These are phyloP conservation scores for Dryas drummondii DNA, from an alignment of 306 rosid genomes.

Conservation along the genomic window DNA sequence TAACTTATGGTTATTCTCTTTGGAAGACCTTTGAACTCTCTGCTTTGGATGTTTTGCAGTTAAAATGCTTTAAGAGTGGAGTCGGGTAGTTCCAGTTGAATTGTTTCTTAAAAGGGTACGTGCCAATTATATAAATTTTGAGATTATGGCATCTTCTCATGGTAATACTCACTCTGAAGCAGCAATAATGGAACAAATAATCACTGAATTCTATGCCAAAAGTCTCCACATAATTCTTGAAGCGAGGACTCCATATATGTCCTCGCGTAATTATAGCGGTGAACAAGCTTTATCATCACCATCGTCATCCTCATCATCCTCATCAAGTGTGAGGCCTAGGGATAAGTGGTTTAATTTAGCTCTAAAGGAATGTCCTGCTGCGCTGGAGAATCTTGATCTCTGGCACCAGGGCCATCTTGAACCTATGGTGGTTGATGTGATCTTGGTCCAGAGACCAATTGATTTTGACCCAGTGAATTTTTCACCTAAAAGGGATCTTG, in stretches of 20 bases:
- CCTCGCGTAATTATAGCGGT: conserved; percentile 60
- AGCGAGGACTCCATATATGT: conserved; percentile 60
- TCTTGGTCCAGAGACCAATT: conserved; percentile 60
- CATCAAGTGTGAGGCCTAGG: conserved; percentile 74
- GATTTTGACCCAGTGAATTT: conserved; percentile 39
- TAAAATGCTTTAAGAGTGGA: conserved; percentile 3
- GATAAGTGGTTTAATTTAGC: conserved; percentile 92
- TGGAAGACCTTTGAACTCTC: not conserved
- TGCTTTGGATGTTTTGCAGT: conserved; percentile 15
- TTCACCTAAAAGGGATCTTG: conserved; percentile 48
- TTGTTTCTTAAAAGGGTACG: conserved; percentile 4
- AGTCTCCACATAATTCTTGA: conserved; percentile 75
- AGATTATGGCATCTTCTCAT: conserved; percentile 58
- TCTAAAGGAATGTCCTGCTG: conserved; percentile 64
- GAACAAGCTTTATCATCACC: conserved; percentile 60
- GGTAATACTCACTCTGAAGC: conserved; percentile 65
- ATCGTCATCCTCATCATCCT: conserved; percentile 64
- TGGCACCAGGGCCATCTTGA: conserved; percentile 69
- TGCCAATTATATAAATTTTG: not conserved
- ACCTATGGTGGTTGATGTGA: conserved; percentile 69
- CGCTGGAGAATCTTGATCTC: conserved; percentile 60
- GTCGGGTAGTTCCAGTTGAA: not conserved
- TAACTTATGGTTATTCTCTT: not conserved
- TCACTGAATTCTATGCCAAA: conserved; percentile 77
- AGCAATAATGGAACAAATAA: conserved; percentile 64